These are phyloP conservation scores for Amaranthus palmeri DNA, from an alignment of 148 eudicot species.

Conservation along the genomic window DNA sequence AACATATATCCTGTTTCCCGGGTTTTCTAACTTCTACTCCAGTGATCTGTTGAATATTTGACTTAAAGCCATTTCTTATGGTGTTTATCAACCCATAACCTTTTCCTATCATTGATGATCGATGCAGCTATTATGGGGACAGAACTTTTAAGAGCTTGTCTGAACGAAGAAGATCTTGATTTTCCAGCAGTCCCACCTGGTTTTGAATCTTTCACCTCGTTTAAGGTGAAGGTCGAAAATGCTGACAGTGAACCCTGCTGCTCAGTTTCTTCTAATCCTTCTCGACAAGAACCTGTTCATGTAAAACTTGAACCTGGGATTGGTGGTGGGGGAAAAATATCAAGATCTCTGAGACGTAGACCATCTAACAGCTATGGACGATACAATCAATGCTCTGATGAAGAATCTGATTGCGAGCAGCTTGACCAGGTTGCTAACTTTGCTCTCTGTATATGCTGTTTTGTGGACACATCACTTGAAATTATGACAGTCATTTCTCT, in stretches of 20 bases:
- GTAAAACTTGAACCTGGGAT: slow-evolving; percentile 33
- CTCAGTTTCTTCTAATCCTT: slow-evolving; percentile 49
- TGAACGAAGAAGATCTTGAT: slow-evolving; percentile 75
- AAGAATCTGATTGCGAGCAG: slow-evolving; percentile 65
- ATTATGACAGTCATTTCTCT: background rate
- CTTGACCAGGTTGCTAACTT: slow-evolving; percentile 33
- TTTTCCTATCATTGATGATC: slow-evolving; percentile 10
- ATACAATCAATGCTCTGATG: slow-evolving; percentile 46
- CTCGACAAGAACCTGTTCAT: slow-evolving; percentile 38
- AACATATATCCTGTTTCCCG: background rate
- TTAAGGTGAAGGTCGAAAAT: slow-evolving; percentile 47
- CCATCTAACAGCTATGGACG: slow-evolving; percentile 47
- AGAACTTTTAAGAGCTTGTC: slow-evolving; percentile 53
- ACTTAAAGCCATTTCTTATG: background rate
- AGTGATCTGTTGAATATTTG: background rate
- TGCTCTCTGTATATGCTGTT: background rate
- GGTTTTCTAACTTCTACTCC: background rate
- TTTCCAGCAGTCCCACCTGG: slow-evolving; percentile 86
- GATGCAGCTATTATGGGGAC: slow-evolving; percentile 64
- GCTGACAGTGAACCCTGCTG: slow-evolving; percentile 38
- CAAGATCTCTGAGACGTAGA: slow-evolving; percentile 52
- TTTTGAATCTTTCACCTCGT: slow-evolving; percentile 69
- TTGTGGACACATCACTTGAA: background rate
- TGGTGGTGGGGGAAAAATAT: slow-evolving; percentile 40
- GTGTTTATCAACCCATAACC: background rate